Evolutionary conservation across 768 basidiomycete genomes (phyloP).

Genomic region (Hypholoma fasciculare): DNA sequence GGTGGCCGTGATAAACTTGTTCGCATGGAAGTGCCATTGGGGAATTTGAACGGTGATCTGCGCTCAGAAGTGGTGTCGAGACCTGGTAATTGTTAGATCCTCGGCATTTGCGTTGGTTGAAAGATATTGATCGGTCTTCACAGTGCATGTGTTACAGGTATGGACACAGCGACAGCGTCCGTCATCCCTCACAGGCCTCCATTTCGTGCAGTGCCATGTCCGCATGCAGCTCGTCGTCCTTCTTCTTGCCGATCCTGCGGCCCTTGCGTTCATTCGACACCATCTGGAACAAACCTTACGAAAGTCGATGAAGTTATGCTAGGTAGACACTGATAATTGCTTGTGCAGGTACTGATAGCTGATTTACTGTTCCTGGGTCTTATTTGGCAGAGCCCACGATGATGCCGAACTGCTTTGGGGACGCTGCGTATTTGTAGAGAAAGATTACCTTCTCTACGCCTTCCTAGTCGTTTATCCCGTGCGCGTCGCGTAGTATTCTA

Average conservation of each 20-base stretch:
- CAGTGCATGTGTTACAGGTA: conserved; percentile 33
- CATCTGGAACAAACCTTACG: conserved; percentile 68
- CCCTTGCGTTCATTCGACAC: conserved; percentile 68
- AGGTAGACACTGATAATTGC: too few relatives aligned
- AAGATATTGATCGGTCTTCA: conserved; percentile 33
- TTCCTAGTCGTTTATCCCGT: conserved; percentile 86
- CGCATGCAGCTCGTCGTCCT: conserved; percentile 76
- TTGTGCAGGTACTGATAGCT: conserved; percentile 95
- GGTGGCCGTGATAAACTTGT: conserved; percentile 62
- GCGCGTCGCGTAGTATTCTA: conserved; percentile 70
- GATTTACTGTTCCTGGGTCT: conserved; percentile 87
- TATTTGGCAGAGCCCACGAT: conserved; percentile 84
- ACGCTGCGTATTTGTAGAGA: conserved; percentile 75
- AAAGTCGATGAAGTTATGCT: conserved; percentile 80
- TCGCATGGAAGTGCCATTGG: conserved; percentile 44
- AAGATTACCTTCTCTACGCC: conserved; percentile 79
- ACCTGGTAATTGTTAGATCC: conserved; percentile 37
- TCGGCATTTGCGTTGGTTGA: conserved; percentile 37
- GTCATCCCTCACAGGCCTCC: conserved; percentile 36
- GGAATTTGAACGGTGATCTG: conserved; percentile 38
- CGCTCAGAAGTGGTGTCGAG: conserved; percentile 23
- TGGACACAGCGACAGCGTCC: conserved; percentile 21
- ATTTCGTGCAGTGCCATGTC: conserved; percentile 82
- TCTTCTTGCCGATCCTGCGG: conserved; percentile 66
- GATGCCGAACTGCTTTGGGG: conserved; percentile 95